Evolutionary conservation across 2,329 filamentous ascomycete species (phyloP).

Genomic region (Pseudopyrenochaeta lycopersici): DNA sequence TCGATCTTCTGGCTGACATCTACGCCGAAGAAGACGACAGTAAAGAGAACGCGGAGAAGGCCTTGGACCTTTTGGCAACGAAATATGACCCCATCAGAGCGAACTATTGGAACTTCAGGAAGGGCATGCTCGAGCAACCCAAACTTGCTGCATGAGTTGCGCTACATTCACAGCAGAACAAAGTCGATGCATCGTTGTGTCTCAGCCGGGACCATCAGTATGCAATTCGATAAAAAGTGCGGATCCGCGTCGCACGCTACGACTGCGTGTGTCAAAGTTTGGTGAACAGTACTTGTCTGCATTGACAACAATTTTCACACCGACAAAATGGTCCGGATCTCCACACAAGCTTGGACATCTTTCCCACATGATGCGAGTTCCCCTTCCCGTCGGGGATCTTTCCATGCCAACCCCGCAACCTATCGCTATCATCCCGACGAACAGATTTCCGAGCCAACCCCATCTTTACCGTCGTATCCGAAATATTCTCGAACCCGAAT

Average conservation of each 20-base stretch:
- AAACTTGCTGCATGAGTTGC: constrained; percentile 30
- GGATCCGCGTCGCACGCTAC: constrained; percentile 22
- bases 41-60: constrained; percentile 70
- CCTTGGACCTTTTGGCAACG: constrained; percentile 76
- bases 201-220: constrained; percentile 28
- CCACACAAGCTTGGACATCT: constrained; percentile 13
- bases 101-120: constrained; percentile 90
- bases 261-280: background rate
- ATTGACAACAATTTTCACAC: constrained; percentile 10
- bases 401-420: constrained; percentile 26
- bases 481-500: constrained; percentile 22
- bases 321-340: constrained; percentile 16
- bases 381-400: constrained; percentile 28
- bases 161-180: constrained; percentile 6
- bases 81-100: constrained; percentile 91
- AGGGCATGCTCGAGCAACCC: constrained; percentile 46
- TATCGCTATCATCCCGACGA: constrained; percentile 12
- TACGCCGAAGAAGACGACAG: constrained; percentile 64
- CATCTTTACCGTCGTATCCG: constrained; percentile 16
- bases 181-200: constrained; percentile 28
- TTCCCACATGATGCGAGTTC: constrained; percentile 19
- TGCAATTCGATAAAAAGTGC: constrained; percentile 13
- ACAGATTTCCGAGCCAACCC: constrained; percentile 12
- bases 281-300: constrained; percentile 7
- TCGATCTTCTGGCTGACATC: constrained; percentile 77